Percentiles rank a stretch among this genome's conserved stretches.
These are phyloP conservation scores for Lizonia empirigonia DNA, from an alignment of 2,329 filamentous ascomycete genomes.

Conservation along the genomic window DNA sequence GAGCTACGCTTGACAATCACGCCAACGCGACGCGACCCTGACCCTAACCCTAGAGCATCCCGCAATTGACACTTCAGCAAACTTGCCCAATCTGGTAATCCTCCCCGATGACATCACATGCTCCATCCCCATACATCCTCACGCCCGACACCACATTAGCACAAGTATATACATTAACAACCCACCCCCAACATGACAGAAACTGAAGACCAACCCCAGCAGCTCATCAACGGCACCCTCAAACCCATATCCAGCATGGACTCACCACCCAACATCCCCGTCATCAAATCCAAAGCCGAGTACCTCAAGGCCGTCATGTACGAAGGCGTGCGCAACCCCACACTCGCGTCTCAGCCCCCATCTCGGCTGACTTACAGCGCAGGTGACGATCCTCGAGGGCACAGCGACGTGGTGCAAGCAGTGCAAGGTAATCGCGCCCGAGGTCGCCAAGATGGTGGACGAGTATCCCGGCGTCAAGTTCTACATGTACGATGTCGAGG, in stretches of 20 bases:
- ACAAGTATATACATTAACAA: neutral
- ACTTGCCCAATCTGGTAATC: slow-evolving; percentile 4
- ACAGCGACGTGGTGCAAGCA: slow-evolving; percentile 39
- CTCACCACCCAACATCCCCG: slow-evolving; percentile 22
- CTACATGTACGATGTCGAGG: slow-evolving; percentile 40
- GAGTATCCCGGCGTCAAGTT: slow-evolving; percentile 35
- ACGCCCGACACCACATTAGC: neutral
- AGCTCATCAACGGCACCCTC: slow-evolving; percentile 13
- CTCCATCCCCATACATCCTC: neutral
- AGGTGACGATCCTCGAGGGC: slow-evolving; percentile 39
- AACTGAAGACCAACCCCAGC: slow-evolving; percentile 4
- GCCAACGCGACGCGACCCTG: too few relatives aligned
- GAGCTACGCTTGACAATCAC: too few relatives aligned
- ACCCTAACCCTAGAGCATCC: neutral
- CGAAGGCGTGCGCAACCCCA: slow-evolving; percentile 23
- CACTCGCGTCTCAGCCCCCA: neutral
- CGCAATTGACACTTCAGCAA: neutral
- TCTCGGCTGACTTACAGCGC: neutral
- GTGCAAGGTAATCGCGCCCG: slow-evolving; percentile 36
- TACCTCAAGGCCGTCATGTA: slow-evolving; percentile 40
- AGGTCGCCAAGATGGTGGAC: slow-evolving; percentile 32
- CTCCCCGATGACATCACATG: slow-evolving; percentile 10
- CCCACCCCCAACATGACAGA: neutral
- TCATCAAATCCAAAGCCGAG: slow-evolving; percentile 32
- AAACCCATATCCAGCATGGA: slow-evolving; percentile 8